phyloP scores from a whole-genome alignment of 106 monocot genomes.

The Dioscorea dumetorum region DNA sequence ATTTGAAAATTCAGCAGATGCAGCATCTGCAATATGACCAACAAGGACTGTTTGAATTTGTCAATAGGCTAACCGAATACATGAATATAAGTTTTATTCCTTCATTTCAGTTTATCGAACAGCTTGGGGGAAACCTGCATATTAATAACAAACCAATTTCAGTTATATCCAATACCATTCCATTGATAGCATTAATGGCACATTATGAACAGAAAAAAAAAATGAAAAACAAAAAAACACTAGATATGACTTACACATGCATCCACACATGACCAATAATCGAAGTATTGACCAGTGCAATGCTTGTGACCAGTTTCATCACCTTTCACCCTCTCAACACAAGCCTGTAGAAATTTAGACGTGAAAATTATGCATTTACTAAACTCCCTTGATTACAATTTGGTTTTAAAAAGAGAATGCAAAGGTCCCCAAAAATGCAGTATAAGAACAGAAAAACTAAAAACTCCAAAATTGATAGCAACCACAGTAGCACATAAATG shows the following conservation, averaged over 20 bases:
- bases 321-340: slow-evolving; percentile 54
- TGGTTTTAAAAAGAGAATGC: no score
- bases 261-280: slow-evolving; percentile 74
- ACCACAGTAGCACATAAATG: no score
- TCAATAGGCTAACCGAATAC: not conserved
- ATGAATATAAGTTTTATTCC: not conserved
- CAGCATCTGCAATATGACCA: not conserved
- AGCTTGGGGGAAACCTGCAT: slow-evolving; percentile 59
- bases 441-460: no score
- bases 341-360: slow-evolving; percentile 27
- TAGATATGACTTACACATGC: slow-evolving; percentile 37
- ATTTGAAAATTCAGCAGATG: not conserved
- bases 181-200: no score
- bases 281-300: slow-evolving; percentile 85
- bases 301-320: slow-evolving; percentile 75
- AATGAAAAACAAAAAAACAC: not conserved
- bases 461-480: no score
- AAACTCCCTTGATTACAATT: no score
- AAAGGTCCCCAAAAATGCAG: no score
- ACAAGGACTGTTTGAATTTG: no score
- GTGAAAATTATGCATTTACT: no score
- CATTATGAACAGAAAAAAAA: not conserved
- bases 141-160: no score
- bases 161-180: no score
- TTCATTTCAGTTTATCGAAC: slow-evolving; percentile 62